phyloP scores from a whole-genome alignment of 2,329 filamentous ascomycete species.

The Pseudopithomyces maydicus region DNA sequence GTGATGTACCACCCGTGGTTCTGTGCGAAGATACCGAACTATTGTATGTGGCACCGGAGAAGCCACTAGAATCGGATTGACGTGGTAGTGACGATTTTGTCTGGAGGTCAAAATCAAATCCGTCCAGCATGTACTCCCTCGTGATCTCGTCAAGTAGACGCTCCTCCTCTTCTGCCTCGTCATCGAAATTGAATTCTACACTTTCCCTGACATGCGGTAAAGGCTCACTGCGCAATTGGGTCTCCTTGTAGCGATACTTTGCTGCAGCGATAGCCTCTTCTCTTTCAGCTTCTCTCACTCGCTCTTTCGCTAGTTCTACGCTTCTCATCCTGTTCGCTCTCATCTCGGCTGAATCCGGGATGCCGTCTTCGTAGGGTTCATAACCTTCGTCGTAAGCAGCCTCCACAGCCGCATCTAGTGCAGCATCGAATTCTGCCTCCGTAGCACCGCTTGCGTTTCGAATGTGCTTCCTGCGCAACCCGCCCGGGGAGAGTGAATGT shows the following conservation, averaged over 20 bases:
- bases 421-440: constrained; percentile 90
- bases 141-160: constrained; percentile 81
- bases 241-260: constrained; percentile 61
- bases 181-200: constrained; percentile 39
- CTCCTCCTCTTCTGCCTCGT: constrained; percentile 56
- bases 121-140: constrained; percentile 78
- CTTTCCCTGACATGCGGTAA: constrained; percentile 46
- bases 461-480: constrained; percentile 71
- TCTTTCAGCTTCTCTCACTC: constrained; percentile 73
- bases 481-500: constrained; percentile 77
- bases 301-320: constrained; percentile 77
- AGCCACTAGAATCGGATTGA: constrained; percentile 80
- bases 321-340: constrained; percentile 54
- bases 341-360: constrained; percentile 43
- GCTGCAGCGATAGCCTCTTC: constrained; percentile 68
- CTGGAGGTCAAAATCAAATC: constrained; percentile 76
- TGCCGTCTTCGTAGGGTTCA: constrained; percentile 68
- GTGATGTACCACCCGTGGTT: constrained; percentile 67
- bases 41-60: constrained; percentile 80
- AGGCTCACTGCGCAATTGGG: constrained; percentile 53
- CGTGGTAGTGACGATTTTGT: constrained; percentile 72
- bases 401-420: constrained; percentile 92
- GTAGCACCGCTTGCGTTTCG: constrained; percentile 72
- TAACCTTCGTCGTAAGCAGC: constrained; percentile 93
- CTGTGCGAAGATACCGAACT: constrained; percentile 77